Evolutionary conservation across 805 yeast species (phyloP), one percentile per base, ranked within the genome.

Genomic region (Kockiozyma suomiensis): DNA sequence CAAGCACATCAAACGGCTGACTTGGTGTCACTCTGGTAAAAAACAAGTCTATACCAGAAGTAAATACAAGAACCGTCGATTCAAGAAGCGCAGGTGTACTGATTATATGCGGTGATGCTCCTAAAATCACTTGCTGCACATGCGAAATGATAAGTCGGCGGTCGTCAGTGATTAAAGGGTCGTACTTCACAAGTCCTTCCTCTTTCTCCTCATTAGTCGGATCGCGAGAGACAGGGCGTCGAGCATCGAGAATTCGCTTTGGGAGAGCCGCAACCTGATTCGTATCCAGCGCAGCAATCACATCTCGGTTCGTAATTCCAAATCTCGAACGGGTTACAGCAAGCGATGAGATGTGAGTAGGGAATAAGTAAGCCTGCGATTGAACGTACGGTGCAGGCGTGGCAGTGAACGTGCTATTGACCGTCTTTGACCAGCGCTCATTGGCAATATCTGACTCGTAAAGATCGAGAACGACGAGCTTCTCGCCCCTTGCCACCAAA

Each of bases 11-110:
- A 74, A 89, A 92, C 41, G 90, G 88, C 45, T 82, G 82, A 0
- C 97, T 89, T 0, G 98, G 97, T 52, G 87, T 81, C 17, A 88
- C 79, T 58, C 84, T 78, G 0, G 96, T 86, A 69, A 92, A 88
- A 75, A 88, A 92, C 5, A 87, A 72, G 70, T 90, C 96, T n/a
- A 79, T 73, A 19, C 87, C 89, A 38, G 81, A 78, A 62, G 94
- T 85, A 0, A 88, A 81, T 19, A 89, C 78, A 17, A 74, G 58
- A 1, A 87, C 79, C 0, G 97, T 91, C 1, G 96, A 88, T 74
- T 93, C 98, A 53, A 91, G 76, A 41, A 82, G 79, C 0, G 97
- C 88, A 1, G 88, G 79, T 2, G 77, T 69, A 0, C 56, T 30
- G n/a, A 46, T 17, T 28, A 65, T 50, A 1, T 70, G 65, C 2